Percentiles rank a stretch among this genome's conserved stretches.
These are phyloP conservation scores for Hypocrella siamensis DNA, from an alignment of 2,329 filamentous ascomycete genomes.

Conservation along the genomic window DNA sequence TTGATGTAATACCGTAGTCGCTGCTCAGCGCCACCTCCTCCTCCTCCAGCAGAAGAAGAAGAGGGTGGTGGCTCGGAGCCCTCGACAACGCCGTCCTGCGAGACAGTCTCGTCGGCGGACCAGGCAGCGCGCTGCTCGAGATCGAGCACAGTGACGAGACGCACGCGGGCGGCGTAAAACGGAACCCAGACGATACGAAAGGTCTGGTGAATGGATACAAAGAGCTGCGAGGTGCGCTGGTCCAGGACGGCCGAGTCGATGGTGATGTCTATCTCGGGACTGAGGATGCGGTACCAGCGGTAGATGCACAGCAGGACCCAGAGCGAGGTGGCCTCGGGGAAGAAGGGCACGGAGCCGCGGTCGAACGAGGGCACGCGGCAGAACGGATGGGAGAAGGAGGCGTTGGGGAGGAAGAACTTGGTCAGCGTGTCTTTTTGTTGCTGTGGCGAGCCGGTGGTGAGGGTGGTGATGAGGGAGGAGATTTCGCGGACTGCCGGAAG, in stretches of 20 bases:
- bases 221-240: conserved; percentile 47
- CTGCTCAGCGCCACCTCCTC: conserved; percentile 6
- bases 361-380: conserved; percentile 48
- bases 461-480: conserved; percentile 44
- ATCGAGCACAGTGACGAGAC: conserved; percentile 51
- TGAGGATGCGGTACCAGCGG: conserved; percentile 73
- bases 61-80: conserved; percentile 5
- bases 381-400: conserved; percentile 65
- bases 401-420: conserved; percentile 57
- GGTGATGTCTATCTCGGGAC: conserved; percentile 52
- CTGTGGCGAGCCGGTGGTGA: conserved; percentile 51
- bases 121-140: conserved; percentile 31
- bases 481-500: conserved; percentile 46
- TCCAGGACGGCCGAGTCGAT: conserved; percentile 56
- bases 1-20: conserved; percentile 49
- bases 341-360: conserved; percentile 22
- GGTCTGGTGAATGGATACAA: conserved; percentile 56
- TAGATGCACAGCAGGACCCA: conserved; percentile 55
- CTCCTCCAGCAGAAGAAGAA: too few relatives aligned
- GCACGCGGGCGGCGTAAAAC: conserved; percentile 53
- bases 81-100: conserved; percentile 1
- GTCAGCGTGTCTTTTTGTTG: conserved; percentile 51
- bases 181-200: conserved; percentile 69
- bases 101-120: conserved; percentile 5
- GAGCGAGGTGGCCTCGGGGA: conserved; percentile 40